Evolutionary conservation across 2,329 filamentous ascomycete species (phyloP), one percentile per base, ranked within the genome.

Genomic region (Ustilaginoidea virens): DNA sequence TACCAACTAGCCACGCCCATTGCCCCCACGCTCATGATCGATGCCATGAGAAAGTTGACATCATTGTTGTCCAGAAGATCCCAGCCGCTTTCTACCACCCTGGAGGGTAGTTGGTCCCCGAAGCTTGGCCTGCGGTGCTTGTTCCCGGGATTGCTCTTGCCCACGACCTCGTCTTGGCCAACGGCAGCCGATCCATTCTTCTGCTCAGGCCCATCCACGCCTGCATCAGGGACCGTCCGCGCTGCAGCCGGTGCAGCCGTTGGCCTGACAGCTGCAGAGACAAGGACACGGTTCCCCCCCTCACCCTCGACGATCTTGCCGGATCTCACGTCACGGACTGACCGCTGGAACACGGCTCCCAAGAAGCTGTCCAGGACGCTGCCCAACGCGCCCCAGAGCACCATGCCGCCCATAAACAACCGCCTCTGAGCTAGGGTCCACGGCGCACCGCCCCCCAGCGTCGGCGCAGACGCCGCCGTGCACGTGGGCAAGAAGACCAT

Each of bases 11-110:
- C 73, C 19, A 70, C 53, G 0, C 56, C 60, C 71, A 96, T 92
- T 4, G 75, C 80, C 4, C 76, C 70, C 12, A 85, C 39, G 47
- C 81, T 93, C 69, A 92, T 86, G 4, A 63, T 62, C 10, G 71
- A 64, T 0, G 87, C 86, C 87, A 94, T 96, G 32, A 87, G 51
- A 33, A 94, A 71, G 51, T 98, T 98, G 42, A 98, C 85, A 31
- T 81, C 80, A 51, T 98, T 98, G 52, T 98, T 98, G 52, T 92
- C 85, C 33, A 98, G 60, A 36, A 92, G 50, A 48, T 93, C 69
- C 69, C 56, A 62, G 28, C 48, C 83, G 40, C 61, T 78, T 53
- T 80, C 72, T 5, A 76, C 53, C 5, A 73, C 57, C 12, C 78
- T 60, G 29, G 74, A 75, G 35, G 76, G 68, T 42, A 61, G 63